Evolutionary conservation across 768 basidiomycete genomes (phyloP).

Genomic region (Tulasnella sp.): DNA sequence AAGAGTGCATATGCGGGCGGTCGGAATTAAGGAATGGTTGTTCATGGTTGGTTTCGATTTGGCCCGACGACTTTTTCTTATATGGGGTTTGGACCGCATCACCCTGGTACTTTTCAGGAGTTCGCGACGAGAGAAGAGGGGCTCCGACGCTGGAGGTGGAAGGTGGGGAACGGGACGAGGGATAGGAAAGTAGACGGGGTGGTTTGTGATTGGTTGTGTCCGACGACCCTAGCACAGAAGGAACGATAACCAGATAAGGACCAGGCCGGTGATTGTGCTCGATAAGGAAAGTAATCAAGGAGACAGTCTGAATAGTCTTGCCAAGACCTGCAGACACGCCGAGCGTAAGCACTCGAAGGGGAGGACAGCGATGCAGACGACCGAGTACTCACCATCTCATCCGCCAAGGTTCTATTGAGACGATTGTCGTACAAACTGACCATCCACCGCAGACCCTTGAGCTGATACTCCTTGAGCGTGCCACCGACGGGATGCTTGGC

Average conservation of each 20-base stretch:
- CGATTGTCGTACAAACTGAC: slow-evolving; percentile 95
- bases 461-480: slow-evolving; percentile 86
- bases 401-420: slow-evolving; percentile 87
- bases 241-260: slow-evolving; percentile 91
- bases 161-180: too few species aligned
- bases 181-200: too few species aligned
- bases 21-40: too few species aligned
- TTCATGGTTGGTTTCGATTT: too few species aligned
- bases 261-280: slow-evolving; percentile 84
- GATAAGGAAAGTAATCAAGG: slow-evolving; percentile 88
- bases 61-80: too few species aligned
- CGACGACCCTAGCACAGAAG: too few species aligned
- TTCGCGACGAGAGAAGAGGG: too few species aligned
- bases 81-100: too few species aligned
- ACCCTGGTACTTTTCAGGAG: too few species aligned
- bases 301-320: slow-evolving; percentile 91
- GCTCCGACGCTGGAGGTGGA: too few species aligned
- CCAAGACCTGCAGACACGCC: slow-evolving; percentile 63
- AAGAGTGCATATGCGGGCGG: too few species aligned
- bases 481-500: slow-evolving; percentile 72
- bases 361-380: not conserved
- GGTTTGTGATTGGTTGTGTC: too few species aligned
- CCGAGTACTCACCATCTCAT: slow-evolving; percentile 70
- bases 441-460: slow-evolving; percentile 98
- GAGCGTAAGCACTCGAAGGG: not conserved